A percentile compares a stretch with the other conserved stretches of the same genome.
Evolutionary conservation across 2,329 filamentous ascomycete species (phyloP).

Genomic region (Dryadomyces quercivorus): DNA sequence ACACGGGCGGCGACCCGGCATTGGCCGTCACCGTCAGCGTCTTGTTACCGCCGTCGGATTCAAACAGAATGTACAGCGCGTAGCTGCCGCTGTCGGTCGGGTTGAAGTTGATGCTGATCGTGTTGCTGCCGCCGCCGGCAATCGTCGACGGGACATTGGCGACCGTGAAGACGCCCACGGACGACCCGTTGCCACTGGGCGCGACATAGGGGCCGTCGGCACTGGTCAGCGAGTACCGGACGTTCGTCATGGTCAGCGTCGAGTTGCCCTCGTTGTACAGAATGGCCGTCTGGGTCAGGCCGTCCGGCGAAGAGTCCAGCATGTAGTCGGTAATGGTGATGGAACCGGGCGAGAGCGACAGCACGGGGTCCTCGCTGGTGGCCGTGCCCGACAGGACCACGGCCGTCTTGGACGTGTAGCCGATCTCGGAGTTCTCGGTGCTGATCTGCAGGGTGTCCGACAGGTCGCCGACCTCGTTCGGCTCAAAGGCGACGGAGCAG

Average conservation of each 20-base stretch:
- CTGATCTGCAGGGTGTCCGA: slow-evolving; percentile 34
- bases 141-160: slow-evolving; percentile 32
- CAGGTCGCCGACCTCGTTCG: slow-evolving; percentile 32
- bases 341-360: slow-evolving; percentile 33
- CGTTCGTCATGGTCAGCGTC: slow-evolving; percentile 27
- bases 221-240: slow-evolving; percentile 30
- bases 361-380: slow-evolving; percentile 29
- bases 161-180: slow-evolving; percentile 36
- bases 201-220: slow-evolving; percentile 31
- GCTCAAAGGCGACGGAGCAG: slow-evolving; percentile 31
- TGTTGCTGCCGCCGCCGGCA: slow-evolving; percentile 23
- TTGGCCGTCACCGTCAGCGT: slow-evolving; percentile 35
- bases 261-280: slow-evolving; percentile 38
- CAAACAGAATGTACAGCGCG: slow-evolving; percentile 33
- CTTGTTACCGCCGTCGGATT: slow-evolving; percentile 34
- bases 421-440: slow-evolving; percentile 31
- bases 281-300: slow-evolving; percentile 29
- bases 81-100: slow-evolving; percentile 33
- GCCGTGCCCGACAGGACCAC: slow-evolving; percentile 37
- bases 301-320: slow-evolving; percentile 25
- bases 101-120: slow-evolving; percentile 34
- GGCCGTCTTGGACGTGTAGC: slow-evolving; percentile 33
- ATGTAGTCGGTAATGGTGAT: slow-evolving; percentile 38
- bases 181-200: slow-evolving; percentile 18
- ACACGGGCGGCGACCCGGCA: slow-evolving; percentile 34